Evolutionary conservation across 139 green algal genomes (phyloP).

Genomic region (Choricystis sp.): DNA sequence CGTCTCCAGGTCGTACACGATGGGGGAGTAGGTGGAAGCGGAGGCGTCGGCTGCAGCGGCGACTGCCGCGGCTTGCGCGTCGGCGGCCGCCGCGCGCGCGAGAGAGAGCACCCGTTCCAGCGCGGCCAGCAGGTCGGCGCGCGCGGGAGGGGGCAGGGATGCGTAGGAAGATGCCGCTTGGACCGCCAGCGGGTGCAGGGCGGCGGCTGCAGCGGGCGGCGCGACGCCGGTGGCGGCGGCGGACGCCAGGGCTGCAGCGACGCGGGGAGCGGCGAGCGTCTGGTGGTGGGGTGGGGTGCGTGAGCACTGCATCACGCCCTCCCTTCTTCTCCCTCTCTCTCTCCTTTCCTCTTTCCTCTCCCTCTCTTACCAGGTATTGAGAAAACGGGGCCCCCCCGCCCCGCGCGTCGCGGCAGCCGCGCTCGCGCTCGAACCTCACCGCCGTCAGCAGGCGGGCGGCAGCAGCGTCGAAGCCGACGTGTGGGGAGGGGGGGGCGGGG

Average conservation of each 20-base stretch:
- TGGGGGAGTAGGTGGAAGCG: not conserved
- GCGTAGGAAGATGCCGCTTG: not conserved
- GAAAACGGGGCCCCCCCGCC: not conserved
- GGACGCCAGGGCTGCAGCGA: not conserved
- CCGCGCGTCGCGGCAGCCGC: not conserved
- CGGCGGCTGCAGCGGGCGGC: too few relatives aligned
- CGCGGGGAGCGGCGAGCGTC: too few relatives aligned
- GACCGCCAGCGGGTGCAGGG: not conserved
- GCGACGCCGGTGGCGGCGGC: not conserved
- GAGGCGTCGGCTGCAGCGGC: not conserved
- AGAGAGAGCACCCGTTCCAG: not conserved
- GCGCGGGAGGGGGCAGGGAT: not conserved
- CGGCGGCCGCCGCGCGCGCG: not conserved
- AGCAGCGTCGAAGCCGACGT: not conserved
- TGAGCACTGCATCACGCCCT: too few relatives aligned
- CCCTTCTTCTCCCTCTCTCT: too few relatives aligned
- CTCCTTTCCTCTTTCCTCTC: too few relatives aligned
- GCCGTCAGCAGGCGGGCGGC: not conserved
- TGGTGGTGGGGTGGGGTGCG: too few relatives aligned
- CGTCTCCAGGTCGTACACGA: slow-evolving; percentile 47
- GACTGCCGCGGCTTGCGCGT: not conserved
- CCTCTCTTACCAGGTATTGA: not conserved
- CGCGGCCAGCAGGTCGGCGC: slow-evolving; percentile 2
- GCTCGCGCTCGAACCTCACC: not conserved
- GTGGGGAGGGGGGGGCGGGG: not conserved